Percentiles rank a stretch among this genome's conserved stretches.
These are phyloP conservation scores for Dittrichia graveolens DNA, from an alignment of 129 eudicot genomes.

Conservation along the genomic window DNA sequence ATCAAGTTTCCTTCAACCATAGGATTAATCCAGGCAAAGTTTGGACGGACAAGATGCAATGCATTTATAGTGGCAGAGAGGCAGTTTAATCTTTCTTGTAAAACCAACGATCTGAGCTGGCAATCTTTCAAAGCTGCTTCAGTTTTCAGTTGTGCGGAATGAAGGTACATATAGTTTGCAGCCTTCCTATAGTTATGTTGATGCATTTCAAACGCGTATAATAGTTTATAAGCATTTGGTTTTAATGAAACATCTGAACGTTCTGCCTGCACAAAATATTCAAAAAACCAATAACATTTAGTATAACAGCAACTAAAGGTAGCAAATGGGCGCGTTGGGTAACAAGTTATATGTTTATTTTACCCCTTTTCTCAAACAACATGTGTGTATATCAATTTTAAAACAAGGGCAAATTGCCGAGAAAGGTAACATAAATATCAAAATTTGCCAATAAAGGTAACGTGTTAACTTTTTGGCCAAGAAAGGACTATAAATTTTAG, in stretches of 20 bases:
- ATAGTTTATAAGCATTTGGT: conserved; percentile 83
- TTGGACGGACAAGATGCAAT: conserved; percentile 81
- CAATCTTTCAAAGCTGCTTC: conserved; percentile 64
- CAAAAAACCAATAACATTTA: conserved; percentile 2
- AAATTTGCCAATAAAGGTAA: no score
- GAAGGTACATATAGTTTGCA: conserved; percentile 74
- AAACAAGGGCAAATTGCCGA: no score
- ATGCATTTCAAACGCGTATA: conserved; percentile 90
- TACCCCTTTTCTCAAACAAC: no score
- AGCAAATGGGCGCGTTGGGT: not conserved
- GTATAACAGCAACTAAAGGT: not conserved
- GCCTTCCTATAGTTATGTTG: conserved; percentile 96
- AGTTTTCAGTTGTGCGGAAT: conserved; percentile 62
- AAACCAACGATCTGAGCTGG: conserved; percentile 54
- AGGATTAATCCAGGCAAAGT: conserved; percentile 86
- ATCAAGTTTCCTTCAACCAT: conserved; percentile 44
- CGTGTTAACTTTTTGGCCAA: no score
- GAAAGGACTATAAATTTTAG: no score
- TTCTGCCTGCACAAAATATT: conserved; percentile 60
- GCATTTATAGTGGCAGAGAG: conserved; percentile 95
- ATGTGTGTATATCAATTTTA: no score
- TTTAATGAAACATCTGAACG: conserved; percentile 79
- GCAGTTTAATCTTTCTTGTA: conserved; percentile 88
- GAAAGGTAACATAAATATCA: no score
- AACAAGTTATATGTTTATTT: not conserved